These are phyloP conservation scores for Escovopsis sp. DNA, from an alignment of 2,329 filamentous ascomycete genomes.

Conservation along the genomic window DNA sequence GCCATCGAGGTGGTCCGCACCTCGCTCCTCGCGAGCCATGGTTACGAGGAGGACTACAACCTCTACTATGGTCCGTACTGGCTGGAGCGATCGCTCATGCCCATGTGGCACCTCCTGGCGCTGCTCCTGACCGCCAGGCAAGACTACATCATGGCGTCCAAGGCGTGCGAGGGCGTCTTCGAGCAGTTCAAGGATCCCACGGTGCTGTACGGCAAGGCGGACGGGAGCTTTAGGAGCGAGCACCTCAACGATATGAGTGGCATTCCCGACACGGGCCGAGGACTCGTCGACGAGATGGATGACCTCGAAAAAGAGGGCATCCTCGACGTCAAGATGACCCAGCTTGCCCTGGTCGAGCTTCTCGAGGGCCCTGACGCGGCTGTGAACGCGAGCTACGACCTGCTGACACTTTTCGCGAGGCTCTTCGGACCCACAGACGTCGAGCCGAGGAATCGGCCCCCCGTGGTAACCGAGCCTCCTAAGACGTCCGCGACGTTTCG, in stretches of 20 bases:
- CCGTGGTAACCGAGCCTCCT: slow-evolving; percentile 37
- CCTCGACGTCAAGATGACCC: slow-evolving; percentile 92
- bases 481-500: slow-evolving; percentile 58
- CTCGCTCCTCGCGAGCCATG: slow-evolving; percentile 49
- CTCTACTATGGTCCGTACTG: slow-evolving; percentile 34
- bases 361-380: slow-evolving; percentile 71
- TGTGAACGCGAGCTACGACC: slow-evolving; percentile 74
- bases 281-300: slow-evolving; percentile 65
- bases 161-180: slow-evolving; percentile 79
- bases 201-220: slow-evolving; percentile 50
- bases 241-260: slow-evolving; percentile 42
- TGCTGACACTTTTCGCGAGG: slow-evolving; percentile 66
- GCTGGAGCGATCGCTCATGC: slow-evolving; percentile 53
- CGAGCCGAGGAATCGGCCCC: slow-evolving; percentile 25
- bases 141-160: slow-evolving; percentile 65
- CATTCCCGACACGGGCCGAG: slow-evolving; percentile 15
- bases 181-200: slow-evolving; percentile 68
- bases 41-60: slow-evolving; percentile 27
- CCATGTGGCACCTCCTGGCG: slow-evolving; percentile 82
- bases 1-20: slow-evolving; percentile 73
- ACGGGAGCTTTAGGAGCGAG: slow-evolving; percentile 45
- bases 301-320: slow-evolving; percentile 72
- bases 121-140: slow-evolving; percentile 75
- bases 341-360: slow-evolving; percentile 69
- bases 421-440: slow-evolving; percentile 50